These are phyloP conservation scores for Salvia splendens DNA, from an alignment of 257 asterid species.

Conservation along the genomic window DNA sequence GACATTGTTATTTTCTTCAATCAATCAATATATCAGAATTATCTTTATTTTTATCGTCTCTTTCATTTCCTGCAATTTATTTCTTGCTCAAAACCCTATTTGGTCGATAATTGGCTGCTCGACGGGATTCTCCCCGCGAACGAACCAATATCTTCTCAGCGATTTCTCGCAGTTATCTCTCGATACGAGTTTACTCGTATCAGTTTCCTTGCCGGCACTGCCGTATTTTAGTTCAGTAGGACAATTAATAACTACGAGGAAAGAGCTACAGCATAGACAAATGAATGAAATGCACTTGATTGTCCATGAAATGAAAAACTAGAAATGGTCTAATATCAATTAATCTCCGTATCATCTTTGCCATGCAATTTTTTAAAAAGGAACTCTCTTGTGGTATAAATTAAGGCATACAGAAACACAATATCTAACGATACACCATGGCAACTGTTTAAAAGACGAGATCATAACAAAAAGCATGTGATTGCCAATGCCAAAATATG, in stretches of 20 bases:
- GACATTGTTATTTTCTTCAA: no score
- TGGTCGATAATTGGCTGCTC: no score
- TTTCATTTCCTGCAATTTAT: no score
- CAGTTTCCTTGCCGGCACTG: neutral
- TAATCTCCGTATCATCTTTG: neutral
- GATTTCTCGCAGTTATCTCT: no score
- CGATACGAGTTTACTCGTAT: no score
- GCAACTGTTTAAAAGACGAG: constrained; percentile 8
- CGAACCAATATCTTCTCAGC: no score
- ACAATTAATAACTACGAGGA: neutral
- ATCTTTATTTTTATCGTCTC: no score
- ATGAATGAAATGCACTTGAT: constrained; percentile 6
- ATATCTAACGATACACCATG: constrained; percentile 2
- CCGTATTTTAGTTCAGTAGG: neutral
- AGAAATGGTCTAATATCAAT: neutral
- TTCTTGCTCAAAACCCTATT: no score
- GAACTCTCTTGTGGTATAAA: constrained; percentile 1
- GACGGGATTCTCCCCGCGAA: no score
- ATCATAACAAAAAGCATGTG: constrained; percentile 26
- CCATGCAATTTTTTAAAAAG: constrained; percentile 4
- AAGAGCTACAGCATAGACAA: constrained; percentile 8
- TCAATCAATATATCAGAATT: no score
- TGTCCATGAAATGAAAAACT: neutral
- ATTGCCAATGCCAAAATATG: constrained; percentile 14
- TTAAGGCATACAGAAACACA: neutral